Percentiles rank a stretch among this genome's conserved stretches.
phyloP scores from a whole-genome alignment of 2,329 filamentous ascomycete species.

The Fusarium devonianum region DNA sequence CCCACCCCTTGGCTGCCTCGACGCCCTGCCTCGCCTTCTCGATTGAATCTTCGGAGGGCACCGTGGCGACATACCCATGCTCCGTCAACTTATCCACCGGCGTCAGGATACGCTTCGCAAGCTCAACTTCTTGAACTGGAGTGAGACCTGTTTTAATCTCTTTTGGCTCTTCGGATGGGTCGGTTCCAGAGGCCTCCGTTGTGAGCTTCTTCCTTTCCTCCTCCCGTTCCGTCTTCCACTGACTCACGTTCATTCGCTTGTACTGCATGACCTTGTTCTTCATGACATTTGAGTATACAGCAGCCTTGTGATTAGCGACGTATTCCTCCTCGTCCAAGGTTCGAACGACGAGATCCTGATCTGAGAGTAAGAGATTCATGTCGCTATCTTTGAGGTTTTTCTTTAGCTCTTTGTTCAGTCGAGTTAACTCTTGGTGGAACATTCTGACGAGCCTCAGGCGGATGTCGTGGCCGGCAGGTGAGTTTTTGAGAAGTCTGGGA shows the following conservation, averaged over 20 bases:
- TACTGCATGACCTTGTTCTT: constrained; percentile 80
- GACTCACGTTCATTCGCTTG: constrained; percentile 74
- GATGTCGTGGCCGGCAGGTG: constrained; percentile 64
- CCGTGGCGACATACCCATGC: constrained; percentile 76
- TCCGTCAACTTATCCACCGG: constrained; percentile 68
- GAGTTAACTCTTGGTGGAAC: constrained; percentile 70
- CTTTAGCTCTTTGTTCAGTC: constrained; percentile 70
- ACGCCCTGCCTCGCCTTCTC: constrained; percentile 70
- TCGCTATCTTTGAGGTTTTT: constrained; percentile 59
- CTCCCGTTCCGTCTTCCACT: constrained; percentile 73
- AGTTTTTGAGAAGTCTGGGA: constrained; percentile 67
- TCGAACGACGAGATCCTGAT: constrained; percentile 72
- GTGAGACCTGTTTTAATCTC: constrained; percentile 74
- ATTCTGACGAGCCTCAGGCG: constrained; percentile 66
- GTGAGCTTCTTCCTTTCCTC: constrained; percentile 49
- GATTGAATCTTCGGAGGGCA: constrained; percentile 73
- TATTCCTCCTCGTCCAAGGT: constrained; percentile 82
- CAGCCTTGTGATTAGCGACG: constrained; percentile 68
- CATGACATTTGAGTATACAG: constrained; percentile 83
- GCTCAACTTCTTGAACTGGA: constrained; percentile 69
- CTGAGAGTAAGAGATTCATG: constrained; percentile 62
- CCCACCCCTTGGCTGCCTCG: constrained; percentile 75
- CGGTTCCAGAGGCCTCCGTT: constrained; percentile 43
- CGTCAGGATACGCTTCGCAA: constrained; percentile 70
- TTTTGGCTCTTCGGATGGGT: constrained; percentile 50